Evolutionary conservation across 2,329 filamentous ascomycete species (phyloP), one percentile per base, ranked within the genome.

Genomic region (Diaporthe velutina): DNA sequence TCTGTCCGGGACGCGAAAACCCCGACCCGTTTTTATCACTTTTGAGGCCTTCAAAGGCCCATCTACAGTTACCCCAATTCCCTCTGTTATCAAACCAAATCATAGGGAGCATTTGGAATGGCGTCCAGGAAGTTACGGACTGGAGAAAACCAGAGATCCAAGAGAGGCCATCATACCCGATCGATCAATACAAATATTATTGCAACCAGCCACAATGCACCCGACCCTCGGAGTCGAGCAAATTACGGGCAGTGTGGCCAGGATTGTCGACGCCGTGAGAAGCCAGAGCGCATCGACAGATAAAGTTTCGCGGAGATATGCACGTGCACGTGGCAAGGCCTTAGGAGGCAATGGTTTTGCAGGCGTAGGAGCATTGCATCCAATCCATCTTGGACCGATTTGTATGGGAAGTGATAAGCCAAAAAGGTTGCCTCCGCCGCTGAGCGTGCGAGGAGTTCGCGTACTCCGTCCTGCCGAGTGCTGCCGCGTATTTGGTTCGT

Each of bases 81-180:
- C 66, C 66, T 52, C 54, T 70, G 70, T 75, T 74, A 70, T 74
- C 73, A 70, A 45, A 55, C 33, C 68, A 68, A 74, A 73, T 42
- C 68, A 74, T 73, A 76, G 60, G 75, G 75, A 74, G 73, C 60
- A 74, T 58, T 64, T 52, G 66, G 75, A 64, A 76, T 54, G 75
- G 75, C 75, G 75, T 76, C 73, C 70, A 71, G 75, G 50, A 74
- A 48, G 48, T 58, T n/a, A 42, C 60, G 73, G 68, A 58, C 60
- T 52, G 35, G 48, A 68, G 57, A 35, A 38, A 66, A 64, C 48
- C 66, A 54, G 64, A 71, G 71, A 58, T 50, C 50, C 45, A 73
- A 70, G 55, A 58, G 52, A 73, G 57, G 66, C 33, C 61, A 54
- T 71, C 54, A 61, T 54, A 58, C 66, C 71, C 58, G 38, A 50